A percentile compares a stretch with the other conserved stretches of the same genome.
Conservation (phyloP, 179 eudicot genomes). For the Gypsophila paniculata region DNA sequence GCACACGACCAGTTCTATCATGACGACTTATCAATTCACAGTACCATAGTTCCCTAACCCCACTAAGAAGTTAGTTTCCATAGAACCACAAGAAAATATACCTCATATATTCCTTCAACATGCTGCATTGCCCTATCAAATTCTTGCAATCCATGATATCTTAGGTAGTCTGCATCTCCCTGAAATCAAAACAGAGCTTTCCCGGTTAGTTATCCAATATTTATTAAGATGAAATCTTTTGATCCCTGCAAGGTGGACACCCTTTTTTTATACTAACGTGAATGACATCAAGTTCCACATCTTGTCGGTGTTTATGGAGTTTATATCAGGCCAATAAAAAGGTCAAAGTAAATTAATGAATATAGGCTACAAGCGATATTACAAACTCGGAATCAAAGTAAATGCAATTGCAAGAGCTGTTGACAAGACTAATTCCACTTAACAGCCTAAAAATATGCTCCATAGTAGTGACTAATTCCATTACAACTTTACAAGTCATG, state of each 20-base stretch:
- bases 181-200: slow-evolving; percentile 29
- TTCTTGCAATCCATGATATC: slow-evolving; percentile 87
- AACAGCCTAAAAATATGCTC: no score
- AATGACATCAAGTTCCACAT: no score
- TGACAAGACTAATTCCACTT: neutral
- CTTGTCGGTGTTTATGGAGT: neutral
- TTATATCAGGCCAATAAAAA: neutral
- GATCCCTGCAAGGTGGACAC: no score
- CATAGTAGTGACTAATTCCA: no score
- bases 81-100: slow-evolving; percentile 30
- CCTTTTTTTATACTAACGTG: no score
- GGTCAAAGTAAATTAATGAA: neutral
- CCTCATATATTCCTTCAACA: slow-evolving; percentile 75
- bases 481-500: no score
- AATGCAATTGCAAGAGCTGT: neutral
- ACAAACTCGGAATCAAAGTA: neutral
- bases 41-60: no score
- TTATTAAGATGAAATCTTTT: no score
- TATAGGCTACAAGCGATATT: neutral
- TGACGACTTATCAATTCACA: no score
- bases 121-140: slow-evolving; percentile 95
- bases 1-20: no score
- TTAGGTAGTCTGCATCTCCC: slow-evolving; percentile 91
- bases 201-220: neutral
- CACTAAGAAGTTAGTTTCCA: neutral